Evolutionary conservation across 306 rosid genomes (phyloP), one percentile per base, ranked within the genome.

Genomic region (Ochetophila trinervis): DNA sequence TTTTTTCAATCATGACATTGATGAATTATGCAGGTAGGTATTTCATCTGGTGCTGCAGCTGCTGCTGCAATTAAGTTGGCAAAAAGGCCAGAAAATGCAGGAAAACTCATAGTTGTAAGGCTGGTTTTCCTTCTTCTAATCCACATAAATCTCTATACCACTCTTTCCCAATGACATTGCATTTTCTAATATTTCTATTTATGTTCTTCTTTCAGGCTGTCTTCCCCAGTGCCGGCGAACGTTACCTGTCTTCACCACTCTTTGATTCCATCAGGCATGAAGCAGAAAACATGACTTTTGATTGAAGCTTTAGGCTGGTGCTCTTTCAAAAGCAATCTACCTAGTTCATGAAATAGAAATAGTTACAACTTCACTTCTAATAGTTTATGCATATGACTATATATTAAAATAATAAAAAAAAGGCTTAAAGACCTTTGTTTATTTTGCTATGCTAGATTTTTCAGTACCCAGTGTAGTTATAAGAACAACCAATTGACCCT

Each of bases 21-120:
- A 30, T 44, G 12, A 47, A 12, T 80, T 72, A 48, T 69, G 72
- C 73, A 87, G 95, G 83, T 86, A 71, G 93, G 96, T 36, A 78
- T 91, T 69, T 91, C 97, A 20, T 91, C 97, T 5, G 93, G 97
- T 47, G 97, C 93, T 14, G 91, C 93, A 4, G 74, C 91, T 5
- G 91, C 88, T 2, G 93, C 89, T 13, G 93, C 86, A 34, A 66
- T 91, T 4, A 81, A 76, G 72, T 14, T 91, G 69, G 95, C 84
- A 22, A 86, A 79, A 78, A 84, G 78, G 76, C 84, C 77, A 8
- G 97, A 88, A 79, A 77, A 84, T 79, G 84, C 82, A 14, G 95
- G 87, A 71, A 91, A 86, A 67, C 95, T 91, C 53, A 40, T 48
- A 49, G 70, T 23, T 65, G 86, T 79, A 56, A 78, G 86, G 24